Base-by-base conservation (phyloP, 2,329 filamentous ascomycete genomes). In the Byssoonygena ceratinophila region DNA sequence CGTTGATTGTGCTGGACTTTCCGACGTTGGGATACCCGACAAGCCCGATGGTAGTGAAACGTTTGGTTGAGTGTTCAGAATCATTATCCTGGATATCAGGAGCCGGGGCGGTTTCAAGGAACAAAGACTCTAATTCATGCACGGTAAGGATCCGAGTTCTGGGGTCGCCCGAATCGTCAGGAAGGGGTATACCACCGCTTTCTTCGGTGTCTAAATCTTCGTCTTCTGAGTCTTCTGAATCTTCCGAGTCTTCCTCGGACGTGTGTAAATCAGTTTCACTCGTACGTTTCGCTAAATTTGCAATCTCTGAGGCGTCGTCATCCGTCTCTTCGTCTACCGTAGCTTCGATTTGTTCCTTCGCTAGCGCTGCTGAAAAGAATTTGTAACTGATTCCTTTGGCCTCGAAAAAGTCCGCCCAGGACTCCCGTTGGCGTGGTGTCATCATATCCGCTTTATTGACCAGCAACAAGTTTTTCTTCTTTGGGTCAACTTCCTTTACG, bases 361-460 rank as follows among this genome's bases (percentile, higher is more conserved):
- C 92, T 54, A 98, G 69, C 55, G 86, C 82, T 1, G 92, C 92
- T 1, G 94, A 98, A 75, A 98, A 98, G 74, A 97, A 98, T 62
- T 85, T 86, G 75, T 92, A 98, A 51, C 86, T 81, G 64, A 98
- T 94, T 25, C 83, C 81, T 23, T 85, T 81, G 60, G 82, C 75
- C 60, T 83, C 83, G 60, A 98, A 87, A 65, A 95, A 88, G 60
- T 85, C 80, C 2, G 90, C 90, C 92, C 92, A 98, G 0, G 77
- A 75, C 58, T 78, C 78, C 59, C 92, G 77, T 72, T 98, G 94
- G 62, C 81, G 81, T 45, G 82, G 69, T 1, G 90, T 94, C 87
- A 98, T 90, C 92, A 98, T 96, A 71, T 98, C 92, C 43, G 92
- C 90, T 76, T 98, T 98, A 76, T 98, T 98, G 64, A 98, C 91